A percentile compares a stretch with the other conserved stretches of the same genome.
phyloP scores from a whole-genome alignment of 345 rosid genomes.

The Eucalyptus erythrocorys region DNA sequence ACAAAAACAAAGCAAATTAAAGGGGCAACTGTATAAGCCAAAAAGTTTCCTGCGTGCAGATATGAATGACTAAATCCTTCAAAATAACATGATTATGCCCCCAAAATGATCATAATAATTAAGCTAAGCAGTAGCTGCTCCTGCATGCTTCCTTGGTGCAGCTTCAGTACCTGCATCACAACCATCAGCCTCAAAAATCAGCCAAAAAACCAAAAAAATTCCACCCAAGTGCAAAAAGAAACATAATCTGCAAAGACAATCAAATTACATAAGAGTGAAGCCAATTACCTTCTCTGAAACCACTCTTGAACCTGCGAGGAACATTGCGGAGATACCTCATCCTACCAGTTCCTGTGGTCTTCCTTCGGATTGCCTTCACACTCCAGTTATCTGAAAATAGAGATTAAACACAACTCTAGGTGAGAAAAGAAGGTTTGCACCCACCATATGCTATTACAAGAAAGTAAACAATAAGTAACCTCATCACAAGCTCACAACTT shows the following conservation, averaged over 20 bases:
- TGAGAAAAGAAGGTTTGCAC: neutral
- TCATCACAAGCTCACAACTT: neutral
- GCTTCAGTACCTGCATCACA: slow-evolving; percentile 2
- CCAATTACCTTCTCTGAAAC: slow-evolving; percentile 75
- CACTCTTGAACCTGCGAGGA: slow-evolving; percentile 86
- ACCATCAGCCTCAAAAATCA: neutral
- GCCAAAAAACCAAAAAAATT: neutral
- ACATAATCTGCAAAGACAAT: neutral
- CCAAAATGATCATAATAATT: neutral
- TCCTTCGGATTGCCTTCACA: slow-evolving; percentile 91
- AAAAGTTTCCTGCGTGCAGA: neutral
- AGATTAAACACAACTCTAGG: neutral
- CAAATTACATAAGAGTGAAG: neutral
- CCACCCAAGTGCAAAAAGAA: neutral
- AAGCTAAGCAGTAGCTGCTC: slow-evolving; percentile 5
- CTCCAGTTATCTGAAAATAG: slow-evolving; percentile 85
- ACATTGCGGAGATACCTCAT: slow-evolving; percentile 85
- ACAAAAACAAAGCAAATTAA: neutral
- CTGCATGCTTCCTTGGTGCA: slow-evolving; percentile 5
- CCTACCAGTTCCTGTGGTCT: slow-evolving; percentile 95
- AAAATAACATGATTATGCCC: slow-evolving; percentile 1
- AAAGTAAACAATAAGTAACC: neutral
- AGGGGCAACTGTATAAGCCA: neutral
- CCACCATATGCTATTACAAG: neutral
- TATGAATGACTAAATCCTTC: neutral